A percentile compares a stretch with the other conserved stretches of the same genome.
Evolutionary conservation across 1,284 basidiomycete genomes (phyloP).

Genomic region (Calocybe gambosa): DNA sequence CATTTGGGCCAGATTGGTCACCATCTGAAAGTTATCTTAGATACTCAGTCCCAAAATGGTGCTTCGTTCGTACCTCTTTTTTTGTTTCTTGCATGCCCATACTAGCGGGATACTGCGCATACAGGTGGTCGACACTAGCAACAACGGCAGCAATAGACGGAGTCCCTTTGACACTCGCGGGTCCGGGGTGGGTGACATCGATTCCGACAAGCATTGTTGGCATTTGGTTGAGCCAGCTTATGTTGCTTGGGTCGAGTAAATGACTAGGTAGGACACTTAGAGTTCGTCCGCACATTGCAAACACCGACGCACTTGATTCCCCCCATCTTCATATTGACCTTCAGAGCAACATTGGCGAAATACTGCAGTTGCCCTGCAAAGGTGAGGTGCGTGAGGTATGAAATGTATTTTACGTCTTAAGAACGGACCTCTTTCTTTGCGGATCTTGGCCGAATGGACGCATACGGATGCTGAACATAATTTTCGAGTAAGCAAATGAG

Average conservation of each 20-base stretch:
- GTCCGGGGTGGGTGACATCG: constrained; percentile 78
- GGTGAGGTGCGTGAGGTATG: not conserved
- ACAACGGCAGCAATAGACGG: constrained; percentile 81
- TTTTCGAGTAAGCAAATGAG: not conserved
- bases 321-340: constrained; percentile 77
- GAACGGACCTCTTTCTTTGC: constrained; percentile 46
- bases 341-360: constrained; percentile 72
- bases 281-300: not conserved
- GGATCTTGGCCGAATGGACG: constrained; percentile 57
- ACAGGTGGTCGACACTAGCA: constrained; percentile 57
- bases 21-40: constrained; percentile 44
- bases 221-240: constrained; percentile 47
- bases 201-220: constrained; percentile 78
- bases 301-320: constrained; percentile 51
- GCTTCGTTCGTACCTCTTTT: constrained; percentile 56
- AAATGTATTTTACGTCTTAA: constrained; percentile 28
- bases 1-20: constrained; percentile 63
- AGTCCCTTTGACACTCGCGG: constrained; percentile 55
- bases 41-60: not conserved
- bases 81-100: constrained; percentile 65
- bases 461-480: constrained; percentile 56
- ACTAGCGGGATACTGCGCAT: constrained; percentile 65
- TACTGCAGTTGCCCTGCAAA: constrained; percentile 57
- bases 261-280: constrained; percentile 33
- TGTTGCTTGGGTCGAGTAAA: constrained; percentile 43